A percentile compares a stretch with the other conserved stretches of the same genome.
Conservation (phyloP, 2,329 filamentous ascomycete species). For the Beauveria sp. region DNA sequence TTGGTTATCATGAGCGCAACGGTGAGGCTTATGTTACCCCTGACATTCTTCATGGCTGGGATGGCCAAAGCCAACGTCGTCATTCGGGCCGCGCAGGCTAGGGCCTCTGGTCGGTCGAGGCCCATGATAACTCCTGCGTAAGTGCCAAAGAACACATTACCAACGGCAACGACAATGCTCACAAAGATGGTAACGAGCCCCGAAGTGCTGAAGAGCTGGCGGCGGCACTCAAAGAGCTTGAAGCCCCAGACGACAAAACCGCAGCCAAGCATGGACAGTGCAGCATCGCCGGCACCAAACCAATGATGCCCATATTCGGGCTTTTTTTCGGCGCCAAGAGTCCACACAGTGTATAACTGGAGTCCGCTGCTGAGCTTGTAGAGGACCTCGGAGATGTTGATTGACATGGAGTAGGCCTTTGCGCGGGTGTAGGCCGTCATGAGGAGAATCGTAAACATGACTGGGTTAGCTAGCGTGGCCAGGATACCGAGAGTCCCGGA, state of each 20-base stretch:
- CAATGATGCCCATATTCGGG: slow-evolving; percentile 18
- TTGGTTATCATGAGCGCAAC: slow-evolving; percentile 45
- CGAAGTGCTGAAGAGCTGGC: slow-evolving; percentile 35
- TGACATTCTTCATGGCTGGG: slow-evolving; percentile 37
- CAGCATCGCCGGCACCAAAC: slow-evolving; percentile 42
- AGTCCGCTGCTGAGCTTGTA: slow-evolving; percentile 26
- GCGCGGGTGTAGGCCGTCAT: slow-evolving; percentile 36
- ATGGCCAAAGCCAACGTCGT: slow-evolving; percentile 43
- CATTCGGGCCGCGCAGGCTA: slow-evolving; percentile 43
- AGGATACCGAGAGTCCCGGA: slow-evolving; percentile 16
- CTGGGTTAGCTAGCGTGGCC: slow-evolving; percentile 38
- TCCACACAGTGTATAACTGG: slow-evolving; percentile 29
- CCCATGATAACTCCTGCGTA: slow-evolving; percentile 28
- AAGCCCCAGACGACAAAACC: slow-evolving; percentile 47
- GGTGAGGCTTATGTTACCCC: slow-evolving; percentile 39
- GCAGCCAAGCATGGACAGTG: slow-evolving; percentile 40
- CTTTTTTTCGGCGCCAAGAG: slow-evolving; percentile 12
- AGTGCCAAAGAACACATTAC: slow-evolving; percentile 37
- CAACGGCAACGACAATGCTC: slow-evolving; percentile 28
- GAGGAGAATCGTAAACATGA: slow-evolving; percentile 38
- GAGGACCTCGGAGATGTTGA: slow-evolving; percentile 23
- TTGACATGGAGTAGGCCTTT: slow-evolving; percentile 27
- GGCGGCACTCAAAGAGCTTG: slow-evolving; percentile 44
- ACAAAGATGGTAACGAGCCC: slow-evolving; percentile 33
- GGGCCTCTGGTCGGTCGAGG: slow-evolving; percentile 25